Evolutionary conservation across 2,329 filamentous ascomycete genomes (phyloP), one percentile per base, ranked within the genome.

Genomic region (Diaporthe helianthi): DNA sequence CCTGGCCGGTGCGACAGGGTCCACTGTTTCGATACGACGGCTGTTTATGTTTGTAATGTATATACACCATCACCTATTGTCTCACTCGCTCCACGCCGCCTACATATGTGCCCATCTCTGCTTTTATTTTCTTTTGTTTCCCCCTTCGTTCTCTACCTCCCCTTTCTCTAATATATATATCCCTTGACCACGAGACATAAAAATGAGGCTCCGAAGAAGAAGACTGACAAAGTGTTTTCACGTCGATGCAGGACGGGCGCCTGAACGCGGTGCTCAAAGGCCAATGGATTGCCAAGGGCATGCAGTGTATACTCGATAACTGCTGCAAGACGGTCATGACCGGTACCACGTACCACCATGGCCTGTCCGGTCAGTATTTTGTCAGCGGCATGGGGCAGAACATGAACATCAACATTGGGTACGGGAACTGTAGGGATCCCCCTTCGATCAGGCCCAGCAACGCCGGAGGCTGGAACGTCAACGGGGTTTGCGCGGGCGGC

Each of bases 41-140:
- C 41, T 5, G 29, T 71, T 1, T 71, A 69, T n/a, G 61, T 69
- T 6, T 71, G 69, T 22, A 71, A 71, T 52, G 69, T 71, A 61
- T 9, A 66, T 66, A 1, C 24, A 19, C 36, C 54, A 2, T 58
- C n/a, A 17, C 17, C 4, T 24, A 8, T 58, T 29, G 12, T 17
- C 24, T 36, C 2, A 31, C 13, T 4, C 33, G 3, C n/a, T 3
- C 15, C 17, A 13, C 26, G 2, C 8, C 9, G 17, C 9, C 31
- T 10, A 12, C 38, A n/a, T n/a, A n/a, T n/a, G n/a, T n/a, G n/a
- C 22, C 4, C 58, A 4, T 7, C 41, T 29, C 26, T 10, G 4
- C 24, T 17, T 13, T 19, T 13, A 9, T 2, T 19, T 44, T 44
- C 1, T 5, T 38, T 38, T 38, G 5, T 15, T 38, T 13, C 13